Conservation (phyloP, 768 basidiomycete genomes). For the Symmetrospora coprosmae region DNA sequence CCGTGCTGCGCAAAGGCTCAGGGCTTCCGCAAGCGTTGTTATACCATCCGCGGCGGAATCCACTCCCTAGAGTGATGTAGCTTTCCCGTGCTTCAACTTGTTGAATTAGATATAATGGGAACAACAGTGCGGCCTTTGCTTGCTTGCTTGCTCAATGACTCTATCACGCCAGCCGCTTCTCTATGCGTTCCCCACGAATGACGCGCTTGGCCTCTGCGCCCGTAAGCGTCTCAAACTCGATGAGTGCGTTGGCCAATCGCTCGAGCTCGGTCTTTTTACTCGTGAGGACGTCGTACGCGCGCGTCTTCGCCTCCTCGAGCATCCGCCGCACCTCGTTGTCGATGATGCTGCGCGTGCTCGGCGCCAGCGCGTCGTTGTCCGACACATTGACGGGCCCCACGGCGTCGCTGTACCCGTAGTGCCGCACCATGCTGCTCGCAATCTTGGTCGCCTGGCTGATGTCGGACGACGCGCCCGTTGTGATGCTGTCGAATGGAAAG, state of each 20-base stretch:
- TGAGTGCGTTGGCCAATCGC: slow-evolving; percentile 68
- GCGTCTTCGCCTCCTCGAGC: slow-evolving; percentile 54
- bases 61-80: too few species aligned
- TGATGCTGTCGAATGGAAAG: slow-evolving; percentile 52
- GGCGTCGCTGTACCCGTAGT: slow-evolving; percentile 42
- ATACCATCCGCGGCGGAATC: too few species aligned
- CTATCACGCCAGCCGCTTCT: not conserved
- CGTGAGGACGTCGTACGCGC: slow-evolving; percentile 53
- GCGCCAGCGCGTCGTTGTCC: slow-evolving; percentile 55
- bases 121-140: too few species aligned
- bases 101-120: too few species aligned
- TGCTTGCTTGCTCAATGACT: not conserved
- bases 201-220: slow-evolving; percentile 67
- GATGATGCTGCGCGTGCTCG: slow-evolving; percentile 64
- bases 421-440: slow-evolving; percentile 72
- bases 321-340: slow-evolving; percentile 74
- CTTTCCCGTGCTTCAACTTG: too few species aligned
- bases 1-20: too few species aligned
- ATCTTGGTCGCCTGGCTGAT: slow-evolving; percentile 62
- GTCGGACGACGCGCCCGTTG: slow-evolving; percentile 84
- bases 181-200: slow-evolving; percentile 17
- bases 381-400: slow-evolving; percentile 63
- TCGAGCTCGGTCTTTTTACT: slow-evolving; percentile 61
- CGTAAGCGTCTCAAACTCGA: slow-evolving; percentile 87
- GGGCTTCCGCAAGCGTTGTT: too few species aligned